Percentiles rank a stretch among this genome's conserved stretches.
Evolutionary conservation across 225 moss, liverwort and hornwort genomes (phyloP).

Genomic region (Antitrichia curtipendula): DNA sequence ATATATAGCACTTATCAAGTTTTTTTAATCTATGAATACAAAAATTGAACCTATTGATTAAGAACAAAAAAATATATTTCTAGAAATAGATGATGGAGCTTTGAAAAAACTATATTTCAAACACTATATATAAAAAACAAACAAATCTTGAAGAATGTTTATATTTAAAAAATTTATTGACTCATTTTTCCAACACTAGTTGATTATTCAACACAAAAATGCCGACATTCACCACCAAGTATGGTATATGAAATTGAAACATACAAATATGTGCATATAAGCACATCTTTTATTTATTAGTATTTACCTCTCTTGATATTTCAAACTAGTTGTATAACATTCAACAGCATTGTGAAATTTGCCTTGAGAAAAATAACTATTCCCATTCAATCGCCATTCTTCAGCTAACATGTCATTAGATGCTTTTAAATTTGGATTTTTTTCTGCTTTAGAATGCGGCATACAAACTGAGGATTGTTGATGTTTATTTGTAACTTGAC

Average conservation of each 20-base stretch:
- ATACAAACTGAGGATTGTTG: background rate
- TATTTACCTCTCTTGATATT: background rate
- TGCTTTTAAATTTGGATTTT: background rate
- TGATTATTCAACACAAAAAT: background rate
- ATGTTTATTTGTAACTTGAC: background rate
- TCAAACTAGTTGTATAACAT: conserved; percentile 18
- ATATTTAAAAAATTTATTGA: background rate
- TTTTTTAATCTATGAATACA: no score
- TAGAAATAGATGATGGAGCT: no score
- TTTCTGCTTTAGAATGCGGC: background rate
- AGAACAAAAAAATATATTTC: no score
- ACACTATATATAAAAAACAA: rapidly evolving
- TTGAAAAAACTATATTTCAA: rapidly evolving
- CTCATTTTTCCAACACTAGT: background rate
- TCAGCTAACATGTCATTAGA: background rate
- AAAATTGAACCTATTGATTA: background rate
- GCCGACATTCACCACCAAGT: rapidly evolving
- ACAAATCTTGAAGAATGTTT: no score
- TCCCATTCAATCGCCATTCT: conserved; percentile 25
- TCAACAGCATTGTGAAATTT: background rate
- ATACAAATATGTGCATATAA: background rate
- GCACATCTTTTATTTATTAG: no score
- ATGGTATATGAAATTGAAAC: background rate
- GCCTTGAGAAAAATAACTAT: background rate
- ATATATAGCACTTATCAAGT: background rate